Evolutionary conservation across 1,284 basidiomycete species (phyloP).

Genomic region (Athelia psychrophila): DNA sequence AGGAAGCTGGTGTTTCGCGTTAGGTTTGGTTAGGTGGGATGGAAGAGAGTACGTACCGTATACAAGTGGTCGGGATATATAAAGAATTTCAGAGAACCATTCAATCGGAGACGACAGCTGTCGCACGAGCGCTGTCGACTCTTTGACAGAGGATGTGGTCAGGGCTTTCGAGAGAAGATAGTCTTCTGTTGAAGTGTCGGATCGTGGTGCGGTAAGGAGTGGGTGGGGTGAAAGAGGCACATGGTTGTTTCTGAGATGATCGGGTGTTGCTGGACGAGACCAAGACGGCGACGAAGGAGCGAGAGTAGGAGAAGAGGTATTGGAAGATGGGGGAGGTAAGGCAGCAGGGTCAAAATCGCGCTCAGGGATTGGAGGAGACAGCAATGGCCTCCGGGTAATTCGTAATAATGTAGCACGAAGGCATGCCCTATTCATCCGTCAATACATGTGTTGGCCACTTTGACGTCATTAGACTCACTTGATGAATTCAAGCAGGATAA

Average conservation of each 20-base stretch:
- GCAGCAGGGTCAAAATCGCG: slow-evolving; percentile 79
- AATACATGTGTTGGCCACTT: slow-evolving; percentile 6
- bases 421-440: slow-evolving; percentile 48
- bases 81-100: slow-evolving; percentile 67
- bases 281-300: slow-evolving; percentile 52
- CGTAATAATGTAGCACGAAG: slow-evolving; percentile 70
- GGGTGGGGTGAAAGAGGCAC: slow-evolving; percentile 59
- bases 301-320: slow-evolving; percentile 53
- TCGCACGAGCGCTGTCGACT: slow-evolving; percentile 60
- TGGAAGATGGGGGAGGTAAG: slow-evolving; percentile 55
- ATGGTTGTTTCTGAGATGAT: slow-evolving; percentile 76
- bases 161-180: slow-evolving; percentile 78
- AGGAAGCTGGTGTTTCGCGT: slow-evolving; percentile 25
- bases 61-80: slow-evolving; percentile 66
- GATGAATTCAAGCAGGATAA: slow-evolving; percentile 71
- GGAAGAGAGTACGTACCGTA: slow-evolving; percentile 51
- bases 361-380: slow-evolving; percentile 78
- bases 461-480: slow-evolving; percentile 57
- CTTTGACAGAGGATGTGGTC: slow-evolving; percentile 65
- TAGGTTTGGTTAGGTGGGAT: slow-evolving; percentile 5
- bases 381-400: slow-evolving; percentile 71
- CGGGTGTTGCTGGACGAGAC: slow-evolving; percentile 58
- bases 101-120: slow-evolving; percentile 60
- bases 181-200: slow-evolving; percentile 64
- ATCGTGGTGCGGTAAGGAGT: slow-evolving; percentile 50